Evolutionary conservation across 768 basidiomycete genomes (phyloP).

Genomic region (Mycena capillaripes): DNA sequence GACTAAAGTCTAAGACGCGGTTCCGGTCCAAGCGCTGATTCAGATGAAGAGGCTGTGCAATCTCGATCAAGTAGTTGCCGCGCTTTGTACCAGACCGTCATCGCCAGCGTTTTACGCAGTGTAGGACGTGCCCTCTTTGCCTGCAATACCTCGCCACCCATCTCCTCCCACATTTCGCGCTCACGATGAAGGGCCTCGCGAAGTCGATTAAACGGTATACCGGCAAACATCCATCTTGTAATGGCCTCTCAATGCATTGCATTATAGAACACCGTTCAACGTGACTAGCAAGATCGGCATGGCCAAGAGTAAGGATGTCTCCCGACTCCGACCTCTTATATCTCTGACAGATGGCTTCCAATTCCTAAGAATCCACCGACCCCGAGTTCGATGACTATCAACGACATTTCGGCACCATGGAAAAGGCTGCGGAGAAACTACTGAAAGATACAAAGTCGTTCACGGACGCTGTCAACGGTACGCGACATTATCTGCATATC

Average conservation of each 20-base stretch:
- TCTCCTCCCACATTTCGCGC: not conserved
- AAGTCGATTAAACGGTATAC: constrained; percentile 82
- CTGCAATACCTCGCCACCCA: constrained; percentile 1
- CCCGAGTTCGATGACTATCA: constrained; percentile 92
- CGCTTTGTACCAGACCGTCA: not conserved
- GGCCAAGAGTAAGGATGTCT: constrained; percentile 82
- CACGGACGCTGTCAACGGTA: constrained; percentile 84
- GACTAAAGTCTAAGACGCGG: not conserved
- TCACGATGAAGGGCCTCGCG: constrained; percentile 85
- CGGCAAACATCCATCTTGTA: constrained; percentile 29
- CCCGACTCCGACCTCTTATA: constrained; percentile 11
- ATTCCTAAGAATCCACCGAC: constrained; percentile 76
- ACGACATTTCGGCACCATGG: constrained; percentile 81
- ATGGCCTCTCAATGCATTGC: constrained; percentile 8
- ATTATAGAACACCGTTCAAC: constrained; percentile 88
- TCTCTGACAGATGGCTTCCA: not conserved
- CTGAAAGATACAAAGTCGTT: constrained; percentile 93
- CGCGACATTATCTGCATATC: constrained; percentile 42
- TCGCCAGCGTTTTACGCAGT: constrained; percentile 1
- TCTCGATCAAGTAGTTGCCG: not conserved
- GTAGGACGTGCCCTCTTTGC: constrained; percentile 10
- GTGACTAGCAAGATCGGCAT: constrained; percentile 91
- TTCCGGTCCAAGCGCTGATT: not conserved
- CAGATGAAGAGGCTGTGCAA: not conserved
- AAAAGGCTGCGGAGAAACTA: constrained; percentile 88